Evolutionary conservation across 73 alveolate species (phyloP).

Genomic region (Durusdinium trenchii): DNA sequence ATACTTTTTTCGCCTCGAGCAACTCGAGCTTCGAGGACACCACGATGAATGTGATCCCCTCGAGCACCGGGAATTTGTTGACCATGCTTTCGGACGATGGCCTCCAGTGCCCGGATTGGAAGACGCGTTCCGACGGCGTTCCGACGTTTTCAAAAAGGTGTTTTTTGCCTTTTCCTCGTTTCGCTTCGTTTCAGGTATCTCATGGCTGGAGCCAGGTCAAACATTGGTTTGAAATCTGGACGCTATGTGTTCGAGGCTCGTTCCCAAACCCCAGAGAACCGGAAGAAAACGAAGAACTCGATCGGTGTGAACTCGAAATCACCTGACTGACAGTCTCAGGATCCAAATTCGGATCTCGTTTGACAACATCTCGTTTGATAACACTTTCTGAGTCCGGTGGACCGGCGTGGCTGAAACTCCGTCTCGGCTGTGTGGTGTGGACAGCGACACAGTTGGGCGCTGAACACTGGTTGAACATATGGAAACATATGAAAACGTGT

Average conservation of each 20-base stretch:
- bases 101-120: constrained; percentile 53
- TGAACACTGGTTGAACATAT: too few species aligned
- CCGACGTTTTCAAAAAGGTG: neutral
- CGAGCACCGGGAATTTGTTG: constrained; percentile 73
- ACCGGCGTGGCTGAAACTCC: too few species aligned
- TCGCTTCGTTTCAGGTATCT: constrained; percentile 19
- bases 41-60: constrained; percentile 65
- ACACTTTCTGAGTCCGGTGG: too few species aligned
- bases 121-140: neutral
- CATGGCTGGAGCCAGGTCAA: constrained; percentile 63
- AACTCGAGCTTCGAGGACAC: constrained; percentile 33
- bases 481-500: too few species aligned
- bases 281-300: too few species aligned
- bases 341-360: too few species aligned
- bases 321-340: too few species aligned
- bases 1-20: neutral
- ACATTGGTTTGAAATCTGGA: constrained; percentile 78
- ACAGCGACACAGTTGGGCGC: too few species aligned
- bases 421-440: too few species aligned
- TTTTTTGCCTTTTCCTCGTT: neutral
- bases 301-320: too few species aligned
- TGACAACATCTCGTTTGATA: too few species aligned
- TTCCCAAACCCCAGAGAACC: neutral
- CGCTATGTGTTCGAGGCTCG: constrained; percentile 78
- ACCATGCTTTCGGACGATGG: constrained; percentile 58